A percentile compares a stretch with the other conserved stretches of the same genome.
phyloP scores from a whole-genome alignment of 2,329 filamentous ascomycete species.

The Botryotinia convoluta region DNA sequence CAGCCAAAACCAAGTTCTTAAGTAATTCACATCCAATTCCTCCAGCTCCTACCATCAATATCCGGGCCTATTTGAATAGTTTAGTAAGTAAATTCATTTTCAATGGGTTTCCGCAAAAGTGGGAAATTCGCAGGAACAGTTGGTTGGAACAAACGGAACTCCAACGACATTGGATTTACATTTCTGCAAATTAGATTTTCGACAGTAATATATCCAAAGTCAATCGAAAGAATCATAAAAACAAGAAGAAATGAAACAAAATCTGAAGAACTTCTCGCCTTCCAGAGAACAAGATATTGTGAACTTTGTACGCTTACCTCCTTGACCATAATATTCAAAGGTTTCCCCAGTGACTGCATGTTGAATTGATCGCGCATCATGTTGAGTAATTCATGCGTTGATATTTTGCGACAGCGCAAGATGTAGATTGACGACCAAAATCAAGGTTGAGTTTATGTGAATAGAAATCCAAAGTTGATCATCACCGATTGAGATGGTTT shows the following conservation, averaged over 20 bases:
- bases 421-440: background rate
- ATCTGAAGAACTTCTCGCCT: background rate
- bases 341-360: conserved; percentile 63
- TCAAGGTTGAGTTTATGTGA: background rate
- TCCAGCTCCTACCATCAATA: conserved; percentile 92
- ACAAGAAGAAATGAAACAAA: background rate
- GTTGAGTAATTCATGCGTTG: conserved; percentile 19
- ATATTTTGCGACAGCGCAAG: conserved; percentile 17
- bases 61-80: conserved; percentile 61
- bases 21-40: conserved; percentile 97
- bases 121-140: conserved; percentile 16
- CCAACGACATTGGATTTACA: background rate
- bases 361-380: conserved; percentile 54
- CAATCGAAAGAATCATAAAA: background rate
- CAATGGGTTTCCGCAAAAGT: background rate
- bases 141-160: background rate
- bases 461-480: background rate
- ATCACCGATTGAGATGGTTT: conserved; percentile 2
- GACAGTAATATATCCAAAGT: no score
- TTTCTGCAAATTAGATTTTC: background rate
- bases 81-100: conserved; percentile 37
- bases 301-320: conserved; percentile 49
- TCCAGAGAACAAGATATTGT: background rate
- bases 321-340: conserved; percentile 64
- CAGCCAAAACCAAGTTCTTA: conserved; percentile 90